phyloP scores from a whole-genome alignment of 2,329 filamentous ascomycete genomes.

The Xylariaceae sp. region DNA sequence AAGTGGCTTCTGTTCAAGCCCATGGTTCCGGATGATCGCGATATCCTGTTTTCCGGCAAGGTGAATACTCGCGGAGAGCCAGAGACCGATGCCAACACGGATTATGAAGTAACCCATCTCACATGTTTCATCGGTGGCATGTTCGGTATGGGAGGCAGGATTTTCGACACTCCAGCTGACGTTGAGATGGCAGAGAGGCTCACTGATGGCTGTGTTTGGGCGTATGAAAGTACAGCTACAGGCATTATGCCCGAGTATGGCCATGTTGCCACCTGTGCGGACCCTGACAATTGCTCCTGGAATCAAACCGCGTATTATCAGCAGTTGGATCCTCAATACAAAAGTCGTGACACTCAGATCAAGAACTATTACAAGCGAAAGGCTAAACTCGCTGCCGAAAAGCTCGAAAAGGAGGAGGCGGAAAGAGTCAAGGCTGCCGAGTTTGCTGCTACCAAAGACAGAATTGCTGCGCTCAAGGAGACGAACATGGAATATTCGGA shows the following conservation, averaged over 20 bases:
- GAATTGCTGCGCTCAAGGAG: slow-evolving; percentile 5
- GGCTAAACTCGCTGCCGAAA: slow-evolving; percentile 35
- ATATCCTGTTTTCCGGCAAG: slow-evolving; percentile 73
- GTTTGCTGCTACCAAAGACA: background rate
- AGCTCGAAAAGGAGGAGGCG: slow-evolving; percentile 15
- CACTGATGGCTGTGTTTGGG: slow-evolving; percentile 69
- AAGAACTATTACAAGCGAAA: slow-evolving; percentile 31
- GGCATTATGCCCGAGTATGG: slow-evolving; percentile 66
- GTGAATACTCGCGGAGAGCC: slow-evolving; percentile 46
- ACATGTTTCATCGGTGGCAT: slow-evolving; percentile 70
- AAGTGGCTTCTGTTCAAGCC: slow-evolving; percentile 76
- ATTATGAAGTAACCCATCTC: slow-evolving; percentile 63
- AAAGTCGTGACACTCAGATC: slow-evolving; percentile 38
- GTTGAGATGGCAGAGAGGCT: slow-evolving; percentile 62
- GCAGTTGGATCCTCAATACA: slow-evolving; percentile 45
- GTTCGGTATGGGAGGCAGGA: slow-evolving; percentile 63
- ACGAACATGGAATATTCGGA: slow-evolving; percentile 6
- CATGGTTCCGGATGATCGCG: slow-evolving; percentile 63
- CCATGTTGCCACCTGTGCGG: slow-evolving; percentile 47
- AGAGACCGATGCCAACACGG: slow-evolving; percentile 38
- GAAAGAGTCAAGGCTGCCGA: slow-evolving; percentile 2
- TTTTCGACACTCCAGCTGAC: slow-evolving; percentile 58
- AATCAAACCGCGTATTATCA: slow-evolving; percentile 50
- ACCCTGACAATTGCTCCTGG: slow-evolving; percentile 49
- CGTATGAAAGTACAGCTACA: slow-evolving; percentile 57